These are phyloP conservation scores for Nothophytophthora sp. DNA, from an alignment of 352 stramenopile species.

Conservation along the genomic window DNA sequence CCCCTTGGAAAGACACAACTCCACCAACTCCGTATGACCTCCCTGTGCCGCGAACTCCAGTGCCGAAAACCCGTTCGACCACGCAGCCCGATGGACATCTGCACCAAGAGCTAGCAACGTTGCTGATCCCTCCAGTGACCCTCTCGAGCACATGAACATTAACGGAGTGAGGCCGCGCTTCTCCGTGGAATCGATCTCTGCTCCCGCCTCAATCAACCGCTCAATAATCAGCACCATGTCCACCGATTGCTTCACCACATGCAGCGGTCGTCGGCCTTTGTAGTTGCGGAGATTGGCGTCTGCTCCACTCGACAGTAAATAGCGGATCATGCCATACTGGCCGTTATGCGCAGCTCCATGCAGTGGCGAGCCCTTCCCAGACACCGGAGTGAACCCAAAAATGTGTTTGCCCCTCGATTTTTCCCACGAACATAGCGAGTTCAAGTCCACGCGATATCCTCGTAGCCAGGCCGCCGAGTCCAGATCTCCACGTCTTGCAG, in stretches of 20 bases:
- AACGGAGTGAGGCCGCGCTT: slow-evolving; percentile 74
- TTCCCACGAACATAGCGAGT: slow-evolving; percentile 72
- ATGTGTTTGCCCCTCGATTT: slow-evolving; percentile 69
- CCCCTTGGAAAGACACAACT: slow-evolving; percentile 69
- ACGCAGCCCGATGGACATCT: slow-evolving; percentile 57
- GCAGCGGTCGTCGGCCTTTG: slow-evolving; percentile 62
- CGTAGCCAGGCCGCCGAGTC: slow-evolving; percentile 67
- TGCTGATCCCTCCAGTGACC: slow-evolving; percentile 67
- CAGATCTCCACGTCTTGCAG: slow-evolving; percentile 65
- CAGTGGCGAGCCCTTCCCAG: slow-evolving; percentile 53
- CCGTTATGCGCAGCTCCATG: slow-evolving; percentile 65
- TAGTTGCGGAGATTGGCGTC: slow-evolving; percentile 64
- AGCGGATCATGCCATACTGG: slow-evolving; percentile 63
- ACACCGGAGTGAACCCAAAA: slow-evolving; percentile 65
- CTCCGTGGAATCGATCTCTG: slow-evolving; percentile 62
- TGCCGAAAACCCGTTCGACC: slow-evolving; percentile 76
- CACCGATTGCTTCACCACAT: slow-evolving; percentile 52
- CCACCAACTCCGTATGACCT: slow-evolving; percentile 49
- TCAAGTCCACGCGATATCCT: slow-evolving; percentile 56
- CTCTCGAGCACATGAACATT: slow-evolving; percentile 67
- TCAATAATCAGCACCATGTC: slow-evolving; percentile 75
- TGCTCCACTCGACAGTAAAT: slow-evolving; percentile 50
- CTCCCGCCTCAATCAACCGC: slow-evolving; percentile 51
- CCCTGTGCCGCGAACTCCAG: slow-evolving; percentile 58
- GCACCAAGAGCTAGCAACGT: slow-evolving; percentile 77